These are phyloP conservation scores for Diddensiella transvaalensis DNA, from an alignment of 805 yeast genomes.

Conservation along the genomic window DNA sequence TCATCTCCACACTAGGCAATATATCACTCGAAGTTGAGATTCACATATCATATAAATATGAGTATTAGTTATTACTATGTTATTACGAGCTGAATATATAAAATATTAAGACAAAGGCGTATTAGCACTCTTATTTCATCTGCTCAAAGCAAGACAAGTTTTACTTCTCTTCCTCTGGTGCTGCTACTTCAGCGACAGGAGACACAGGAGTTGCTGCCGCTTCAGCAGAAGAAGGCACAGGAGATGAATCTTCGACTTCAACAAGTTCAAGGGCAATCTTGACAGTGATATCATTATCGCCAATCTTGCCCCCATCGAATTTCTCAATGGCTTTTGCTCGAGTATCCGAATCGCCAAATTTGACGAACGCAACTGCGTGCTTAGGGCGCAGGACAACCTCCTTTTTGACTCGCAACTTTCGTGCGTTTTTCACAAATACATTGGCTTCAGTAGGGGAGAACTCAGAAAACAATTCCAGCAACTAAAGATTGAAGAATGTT, in stretches of 20 bases:
- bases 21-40: too few species aligned
- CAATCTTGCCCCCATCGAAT: conserved; percentile 61
- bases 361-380: conserved; percentile 49
- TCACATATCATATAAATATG: too few species aligned
- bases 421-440: conserved; percentile 17
- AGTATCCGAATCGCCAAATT: conserved; percentile 54
- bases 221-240: conserved; percentile 7
- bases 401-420: conserved; percentile 14
- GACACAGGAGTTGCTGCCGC: conserved; percentile 13
- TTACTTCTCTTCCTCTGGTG: neutral
- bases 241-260: conserved; percentile 30
- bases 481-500: conserved; percentile 25
- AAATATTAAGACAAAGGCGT: too few species aligned
- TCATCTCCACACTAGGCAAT: too few species aligned
- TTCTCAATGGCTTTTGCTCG: conserved; percentile 70
- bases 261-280: conserved; percentile 67
- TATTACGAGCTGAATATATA: too few species aligned
- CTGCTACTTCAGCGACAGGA: conserved; percentile 3
- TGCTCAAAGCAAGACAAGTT: too few species aligned
- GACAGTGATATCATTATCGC: conserved; percentile 63
- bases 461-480: conserved; percentile 40
- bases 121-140: too few species aligned
- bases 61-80: too few species aligned
- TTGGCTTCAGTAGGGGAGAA: conserved; percentile 35
- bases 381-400: conserved; percentile 20